Evolutionary conservation across 2,329 filamentous ascomycete genomes (phyloP).

Genomic region (Thermothelomyces thermophilus): DNA sequence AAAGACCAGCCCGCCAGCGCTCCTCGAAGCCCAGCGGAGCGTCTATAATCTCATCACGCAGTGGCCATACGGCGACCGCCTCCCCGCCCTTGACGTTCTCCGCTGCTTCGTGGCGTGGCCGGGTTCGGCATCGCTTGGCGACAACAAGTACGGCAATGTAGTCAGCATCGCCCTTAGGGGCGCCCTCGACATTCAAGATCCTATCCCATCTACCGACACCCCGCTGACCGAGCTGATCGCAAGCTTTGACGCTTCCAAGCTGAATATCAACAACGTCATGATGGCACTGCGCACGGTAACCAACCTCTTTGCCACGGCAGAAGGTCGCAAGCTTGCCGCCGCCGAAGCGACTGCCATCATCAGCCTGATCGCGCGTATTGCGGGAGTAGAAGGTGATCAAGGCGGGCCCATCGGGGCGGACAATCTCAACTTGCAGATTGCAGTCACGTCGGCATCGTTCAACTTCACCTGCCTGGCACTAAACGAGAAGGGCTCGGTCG

Average conservation of each 20-base stretch:
- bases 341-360: constrained; percentile 54
- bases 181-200: constrained; percentile 35
- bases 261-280: constrained; percentile 77
- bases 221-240: constrained; percentile 14
- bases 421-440: constrained; percentile 78
- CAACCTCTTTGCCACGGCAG: constrained; percentile 72
- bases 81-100: constrained; percentile 80
- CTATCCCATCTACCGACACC: constrained; percentile 27
- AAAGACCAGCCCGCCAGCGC: constrained; percentile 32
- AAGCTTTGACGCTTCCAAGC: constrained; percentile 37
- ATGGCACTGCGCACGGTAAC: constrained; percentile 74
- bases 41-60: constrained; percentile 64
- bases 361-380: constrained; percentile 55
- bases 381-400: constrained; percentile 44
- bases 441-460: constrained; percentile 72
- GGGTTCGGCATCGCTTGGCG: constrained; percentile 54
- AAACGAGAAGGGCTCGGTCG: constrained; percentile 39
- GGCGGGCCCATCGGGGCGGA: constrained; percentile 41
- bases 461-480: constrained; percentile 75
- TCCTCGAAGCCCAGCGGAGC: constrained; percentile 31
- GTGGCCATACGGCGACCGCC: constrained; percentile 75
- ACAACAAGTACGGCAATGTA: constrained; percentile 49
- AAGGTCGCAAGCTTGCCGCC: constrained; percentile 61
- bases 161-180: constrained; percentile 46
- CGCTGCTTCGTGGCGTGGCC: constrained; percentile 71